Evolutionary conservation across 2,329 filamentous ascomycete species (phyloP), one percentile per base, ranked within the genome.

Genomic region (Mariannaea elegans): DNA sequence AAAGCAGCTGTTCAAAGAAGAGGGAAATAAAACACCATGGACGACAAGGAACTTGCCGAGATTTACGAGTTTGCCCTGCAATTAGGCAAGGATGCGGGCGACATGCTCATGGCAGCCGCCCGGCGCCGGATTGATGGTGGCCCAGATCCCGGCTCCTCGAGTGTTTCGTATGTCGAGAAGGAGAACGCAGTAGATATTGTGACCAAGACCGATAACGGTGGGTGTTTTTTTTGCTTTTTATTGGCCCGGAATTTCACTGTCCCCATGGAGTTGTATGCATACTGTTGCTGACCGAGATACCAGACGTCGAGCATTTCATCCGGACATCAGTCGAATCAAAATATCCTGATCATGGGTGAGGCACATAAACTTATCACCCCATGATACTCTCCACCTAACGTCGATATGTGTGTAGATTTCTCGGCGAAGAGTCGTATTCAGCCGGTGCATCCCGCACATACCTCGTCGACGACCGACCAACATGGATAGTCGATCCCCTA

Each of bases 101-200:
- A 84, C 53, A 82, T 91, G 70, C 81, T 93, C 39, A 84, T 90
- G 72, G 82, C 87, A 46, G 87, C 85, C 12, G 85, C 88, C 19
- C 68, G 57, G 53, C 56, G 64, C 31, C 67, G 72, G 23, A 70
- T 75, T 7, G 55, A 70, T 13, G 70, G 66, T n/a, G 44, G 49
- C 27, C 56, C 51, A n/a, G 29, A 44, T 27, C 50, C 56, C 12
- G 45, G 59, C 2, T 66, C 67, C 1, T 59, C 63, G 2, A 64
- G 56, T 2, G 68, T 71, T 7, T 54, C 63, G 5, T 73, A 72
- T 56, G 65, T 68, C 21, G 89, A 93, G 75, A 94, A 94, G 73
- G 87, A 91, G 65, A 92, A 86, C 71, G 84, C 90, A 1, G 90
- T 93, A 10, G 91, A 93, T 72, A 85, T 93, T 62, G 90, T 93